These are phyloP conservation scores for Fraxinus velutina DNA, from an alignment of 305 asterid species.

Conservation along the genomic window DNA sequence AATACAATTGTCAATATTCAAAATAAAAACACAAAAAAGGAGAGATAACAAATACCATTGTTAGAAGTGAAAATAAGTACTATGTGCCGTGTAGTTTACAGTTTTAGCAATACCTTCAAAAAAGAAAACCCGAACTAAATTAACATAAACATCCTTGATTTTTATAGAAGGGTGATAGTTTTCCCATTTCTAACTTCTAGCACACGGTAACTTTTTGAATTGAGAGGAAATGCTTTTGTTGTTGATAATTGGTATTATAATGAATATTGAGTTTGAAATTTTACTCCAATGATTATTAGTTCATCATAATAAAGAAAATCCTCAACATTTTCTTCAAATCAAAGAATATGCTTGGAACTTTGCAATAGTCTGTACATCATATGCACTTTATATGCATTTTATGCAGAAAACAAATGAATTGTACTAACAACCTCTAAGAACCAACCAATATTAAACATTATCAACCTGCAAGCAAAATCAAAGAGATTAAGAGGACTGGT, in stretches of 20 bases:
- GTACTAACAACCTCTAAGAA: neutral
- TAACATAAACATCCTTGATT: neutral
- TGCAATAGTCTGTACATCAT: neutral
- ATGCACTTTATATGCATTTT: neutral
- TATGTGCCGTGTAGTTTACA: neutral
- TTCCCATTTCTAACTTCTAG: neutral
- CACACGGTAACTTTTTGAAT: neutral
- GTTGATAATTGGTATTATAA: neutral
- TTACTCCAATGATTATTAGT: neutral
- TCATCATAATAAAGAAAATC: neutral
- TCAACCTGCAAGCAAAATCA: neutral
- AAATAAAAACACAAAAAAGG: neutral
- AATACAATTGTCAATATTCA: neutral
- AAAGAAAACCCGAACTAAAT: conserved; percentile 4
- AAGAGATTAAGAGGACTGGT: neutral
- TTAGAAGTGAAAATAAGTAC: neutral
- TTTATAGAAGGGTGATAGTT: neutral
- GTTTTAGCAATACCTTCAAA: neutral
- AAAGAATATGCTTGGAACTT: neutral
- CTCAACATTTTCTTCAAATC: neutral
- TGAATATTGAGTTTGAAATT: neutral
- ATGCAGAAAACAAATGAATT: neutral
- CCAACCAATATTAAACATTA: neutral
- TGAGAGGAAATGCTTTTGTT: neutral
- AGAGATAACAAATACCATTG: neutral